Evolutionary conservation across 768 basidiomycete genomes (phyloP).

Genomic region (Sporobolomyces phaffii): DNA sequence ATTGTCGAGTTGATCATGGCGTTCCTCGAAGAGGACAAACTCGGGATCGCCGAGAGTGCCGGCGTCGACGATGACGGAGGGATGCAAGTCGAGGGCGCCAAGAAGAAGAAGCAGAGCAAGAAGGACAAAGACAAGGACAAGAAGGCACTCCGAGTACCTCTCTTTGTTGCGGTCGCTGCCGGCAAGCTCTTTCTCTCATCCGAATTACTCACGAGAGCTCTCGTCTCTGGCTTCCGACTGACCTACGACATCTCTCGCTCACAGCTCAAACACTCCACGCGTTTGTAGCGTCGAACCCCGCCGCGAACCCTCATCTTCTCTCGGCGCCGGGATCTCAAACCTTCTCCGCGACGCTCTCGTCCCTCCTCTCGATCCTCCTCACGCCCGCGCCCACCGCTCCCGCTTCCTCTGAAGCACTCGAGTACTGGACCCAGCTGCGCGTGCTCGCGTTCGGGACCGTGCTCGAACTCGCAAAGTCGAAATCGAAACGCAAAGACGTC

Average conservation of each 20-base stretch:
- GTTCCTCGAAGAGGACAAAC: constrained; percentile 9
- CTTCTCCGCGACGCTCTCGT: constrained; percentile 26
- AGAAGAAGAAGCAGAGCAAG: constrained; percentile 18
- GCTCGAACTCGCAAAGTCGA: constrained; percentile 32
- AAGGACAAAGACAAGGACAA: constrained; percentile 9
- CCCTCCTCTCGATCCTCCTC: constrained; percentile 28
- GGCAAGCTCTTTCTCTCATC: background rate
- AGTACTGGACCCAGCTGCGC: constrained; percentile 23
- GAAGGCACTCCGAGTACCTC: constrained; percentile 15
- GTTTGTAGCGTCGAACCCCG: constrained; percentile 28
- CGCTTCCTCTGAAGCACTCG: background rate
- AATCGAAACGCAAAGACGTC: constrained; percentile 25
- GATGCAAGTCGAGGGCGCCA: constrained; percentile 15
- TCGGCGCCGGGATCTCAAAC: constrained; percentile 1
- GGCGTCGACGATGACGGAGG: constrained; percentile 2
- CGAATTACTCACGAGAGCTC: too few species aligned
- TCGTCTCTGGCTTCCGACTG: too few species aligned
- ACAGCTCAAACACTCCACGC: constrained; percentile 36
- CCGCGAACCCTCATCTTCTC: constrained; percentile 23
- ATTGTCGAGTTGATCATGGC: constrained; percentile 26
- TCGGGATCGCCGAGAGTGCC: constrained; percentile 14
- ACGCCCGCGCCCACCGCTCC: background rate
- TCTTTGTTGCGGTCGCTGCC: constrained; percentile 29
- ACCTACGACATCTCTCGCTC: background rate
- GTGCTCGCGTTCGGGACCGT: constrained; percentile 33